A percentile compares a stretch with the other conserved stretches of the same genome.
Evolutionary conservation across 257 asterid species (phyloP).

Genomic region (Capsicum rhomboideum): DNA sequence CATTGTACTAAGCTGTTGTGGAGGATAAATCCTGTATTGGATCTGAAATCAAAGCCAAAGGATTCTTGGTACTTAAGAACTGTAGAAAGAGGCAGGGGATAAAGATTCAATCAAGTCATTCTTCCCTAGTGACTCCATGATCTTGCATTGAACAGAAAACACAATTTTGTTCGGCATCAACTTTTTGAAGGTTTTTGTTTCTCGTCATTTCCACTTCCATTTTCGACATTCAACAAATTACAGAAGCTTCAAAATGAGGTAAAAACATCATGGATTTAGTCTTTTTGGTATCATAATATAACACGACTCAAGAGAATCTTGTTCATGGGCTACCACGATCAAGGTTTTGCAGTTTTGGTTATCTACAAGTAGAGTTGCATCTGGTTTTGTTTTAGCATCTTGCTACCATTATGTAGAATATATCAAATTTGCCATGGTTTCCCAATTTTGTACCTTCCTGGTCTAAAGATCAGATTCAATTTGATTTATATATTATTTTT

Average conservation of each 20-base stretch:
- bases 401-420: not conserved
- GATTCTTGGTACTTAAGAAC: slow-evolving; percentile 4
- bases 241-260: not conserved
- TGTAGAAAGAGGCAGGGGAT: not conserved
- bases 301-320: not conserved
- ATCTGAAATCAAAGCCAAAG: slow-evolving; percentile 16
- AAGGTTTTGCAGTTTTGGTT: not conserved
- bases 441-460: not conserved
- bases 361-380: not conserved
- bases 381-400: not conserved
- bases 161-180: not conserved
- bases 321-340: not conserved
- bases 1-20: slow-evolving; percentile 21
- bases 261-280: not conserved
- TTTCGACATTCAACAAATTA: not conserved
- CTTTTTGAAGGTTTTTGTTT: not conserved
- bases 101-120: not conserved
- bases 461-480: not conserved
- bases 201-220: not conserved
- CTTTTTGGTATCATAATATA: not conserved
- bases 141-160: not conserved
- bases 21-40: slow-evolving; percentile 19
- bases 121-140: not conserved
- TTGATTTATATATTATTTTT: not conserved
- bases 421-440: not conserved